These are phyloP conservation scores for Nymphaea thermarum DNA, from an alignment of 164 flowering plant genomes.

Conservation along the genomic window DNA sequence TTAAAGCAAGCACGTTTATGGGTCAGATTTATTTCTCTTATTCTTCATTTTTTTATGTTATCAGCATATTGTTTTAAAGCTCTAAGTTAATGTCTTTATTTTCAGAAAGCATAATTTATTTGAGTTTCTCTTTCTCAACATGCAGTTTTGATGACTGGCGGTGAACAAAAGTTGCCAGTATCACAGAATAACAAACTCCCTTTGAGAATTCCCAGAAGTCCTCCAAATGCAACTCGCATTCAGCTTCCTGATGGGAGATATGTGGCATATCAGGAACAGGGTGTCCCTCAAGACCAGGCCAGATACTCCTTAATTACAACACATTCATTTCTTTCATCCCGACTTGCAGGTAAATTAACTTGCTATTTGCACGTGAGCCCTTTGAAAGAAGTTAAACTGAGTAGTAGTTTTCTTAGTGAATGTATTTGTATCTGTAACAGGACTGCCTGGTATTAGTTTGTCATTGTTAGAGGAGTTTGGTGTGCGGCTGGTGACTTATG, in stretches of 20 bases:
- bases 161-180: conserved; percentile 14
- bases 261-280: conserved; percentile 68
- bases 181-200: conserved; percentile 35
- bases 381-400: not conserved
- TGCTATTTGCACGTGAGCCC: not conserved
- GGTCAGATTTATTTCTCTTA: no score
- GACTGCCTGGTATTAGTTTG: conserved; percentile 61
- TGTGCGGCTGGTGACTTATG: conserved; percentile 78
- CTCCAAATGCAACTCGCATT: conserved; percentile 60
- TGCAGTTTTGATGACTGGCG: conserved; percentile 54
- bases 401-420: not conserved
- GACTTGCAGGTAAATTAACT: conserved; percentile 57
- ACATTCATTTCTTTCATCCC: conserved; percentile 84
- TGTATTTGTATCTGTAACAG: conserved; percentile 15
- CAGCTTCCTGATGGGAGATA: conserved; percentile 85
- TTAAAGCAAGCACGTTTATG: no score
- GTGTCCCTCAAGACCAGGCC: conserved; percentile 68
- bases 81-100: not conserved
- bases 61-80: no score
- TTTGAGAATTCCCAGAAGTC: conserved; percentile 27
- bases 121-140: not conserved
- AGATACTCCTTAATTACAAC: conserved; percentile 56
- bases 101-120: not conserved
- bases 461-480: conserved; percentile 79
- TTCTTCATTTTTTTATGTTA: no score